Conservation (phyloP, 306 rosid genomes). For the Vicia sativa region DNA sequence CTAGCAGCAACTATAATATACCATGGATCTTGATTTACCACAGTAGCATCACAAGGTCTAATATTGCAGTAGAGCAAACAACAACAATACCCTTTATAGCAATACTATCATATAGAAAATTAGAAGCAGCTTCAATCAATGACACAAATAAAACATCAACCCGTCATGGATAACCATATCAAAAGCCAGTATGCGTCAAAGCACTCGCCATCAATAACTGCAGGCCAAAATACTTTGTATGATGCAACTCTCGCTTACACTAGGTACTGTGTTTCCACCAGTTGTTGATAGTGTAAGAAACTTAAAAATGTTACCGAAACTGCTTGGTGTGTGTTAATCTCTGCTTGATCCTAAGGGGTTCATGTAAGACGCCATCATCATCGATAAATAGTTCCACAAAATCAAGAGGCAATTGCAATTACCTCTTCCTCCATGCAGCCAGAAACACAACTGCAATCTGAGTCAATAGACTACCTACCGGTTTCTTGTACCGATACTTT, state of each 20-base stretch:
- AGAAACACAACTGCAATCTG: conserved; percentile 69
- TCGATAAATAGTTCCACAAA: conserved; percentile 43
- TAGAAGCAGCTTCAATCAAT: conserved; percentile 56
- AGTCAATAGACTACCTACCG: conserved; percentile 79
- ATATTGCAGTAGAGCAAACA: conserved; percentile 83
- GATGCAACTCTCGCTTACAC: conserved; percentile 75
- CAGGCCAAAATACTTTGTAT: conserved; percentile 94
- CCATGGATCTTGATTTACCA: conserved; percentile 70
- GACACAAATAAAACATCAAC: conserved; percentile 74
- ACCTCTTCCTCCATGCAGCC: conserved; percentile 68
- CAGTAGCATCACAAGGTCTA: conserved; percentile 68
- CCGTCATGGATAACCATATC: conserved; percentile 82
- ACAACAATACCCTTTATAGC: too few relatives aligned
- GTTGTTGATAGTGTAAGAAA: conserved; percentile 80
- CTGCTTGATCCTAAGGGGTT: conserved; percentile 48
- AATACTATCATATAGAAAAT: conserved; percentile 63
- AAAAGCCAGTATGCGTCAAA: conserved; percentile 81
- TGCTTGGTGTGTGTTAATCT: conserved; percentile 64
- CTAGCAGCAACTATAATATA: conserved; percentile 83
- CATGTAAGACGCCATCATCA: conserved; percentile 14
- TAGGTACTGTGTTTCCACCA: conserved; percentile 67
- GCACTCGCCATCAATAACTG: conserved; percentile 55
- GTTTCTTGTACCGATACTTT: conserved; percentile 69
- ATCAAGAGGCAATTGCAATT: conserved; percentile 59
- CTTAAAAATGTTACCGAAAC: conserved; percentile 54